A percentile compares a stretch with the other conserved stretches of the same genome.
Conservation (phyloP, 2,329 filamentous ascomycete species). For the Cadophora sp. region DNA sequence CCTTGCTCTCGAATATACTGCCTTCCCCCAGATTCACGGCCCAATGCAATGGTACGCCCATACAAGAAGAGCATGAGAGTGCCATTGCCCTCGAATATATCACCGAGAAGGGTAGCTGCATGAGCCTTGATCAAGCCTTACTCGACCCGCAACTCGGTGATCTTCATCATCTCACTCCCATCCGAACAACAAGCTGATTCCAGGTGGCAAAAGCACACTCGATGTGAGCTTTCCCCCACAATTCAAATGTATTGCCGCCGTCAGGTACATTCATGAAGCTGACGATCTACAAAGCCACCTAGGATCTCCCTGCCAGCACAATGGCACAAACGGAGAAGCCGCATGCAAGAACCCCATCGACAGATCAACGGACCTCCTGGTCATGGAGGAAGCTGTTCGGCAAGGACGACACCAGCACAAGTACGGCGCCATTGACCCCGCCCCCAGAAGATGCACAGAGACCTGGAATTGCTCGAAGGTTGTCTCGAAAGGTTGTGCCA, state of each 20-base stretch:
- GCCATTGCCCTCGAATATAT: conserved; percentile 34
- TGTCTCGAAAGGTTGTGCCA: conserved; percentile 70
- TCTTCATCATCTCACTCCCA: conserved; percentile 31
- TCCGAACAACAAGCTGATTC: conserved; percentile 12
- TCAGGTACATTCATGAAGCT: conserved; percentile 27
- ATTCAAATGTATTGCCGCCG: conserved; percentile 17
- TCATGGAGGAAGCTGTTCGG: conserved; percentile 45
- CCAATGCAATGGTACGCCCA: conserved; percentile 41
- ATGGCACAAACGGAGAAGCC: conserved; percentile 42
- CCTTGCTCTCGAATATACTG: conserved; percentile 20
- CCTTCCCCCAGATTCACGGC: conserved; percentile 13
- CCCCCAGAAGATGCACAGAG: conserved; percentile 32
- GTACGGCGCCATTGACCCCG: conserved; percentile 28
- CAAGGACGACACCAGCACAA: conserved; percentile 37
- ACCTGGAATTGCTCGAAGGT: conserved; percentile 40
- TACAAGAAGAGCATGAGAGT: conserved; percentile 40
- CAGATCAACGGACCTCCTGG: conserved; percentile 42
- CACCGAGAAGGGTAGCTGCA: conserved; percentile 38
- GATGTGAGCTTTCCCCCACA: conserved; percentile 25
- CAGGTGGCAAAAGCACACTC: conserved; percentile 22
- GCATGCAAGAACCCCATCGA: conserved; percentile 39
- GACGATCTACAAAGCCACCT: conserved; percentile 32
- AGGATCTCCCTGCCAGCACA: conserved; percentile 35
- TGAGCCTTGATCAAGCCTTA: conserved; percentile 35
- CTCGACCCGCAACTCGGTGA: conserved; percentile 31